phyloP scores from a whole-genome alignment of 305 asterid species.

The Plantago lanceolata region DNA sequence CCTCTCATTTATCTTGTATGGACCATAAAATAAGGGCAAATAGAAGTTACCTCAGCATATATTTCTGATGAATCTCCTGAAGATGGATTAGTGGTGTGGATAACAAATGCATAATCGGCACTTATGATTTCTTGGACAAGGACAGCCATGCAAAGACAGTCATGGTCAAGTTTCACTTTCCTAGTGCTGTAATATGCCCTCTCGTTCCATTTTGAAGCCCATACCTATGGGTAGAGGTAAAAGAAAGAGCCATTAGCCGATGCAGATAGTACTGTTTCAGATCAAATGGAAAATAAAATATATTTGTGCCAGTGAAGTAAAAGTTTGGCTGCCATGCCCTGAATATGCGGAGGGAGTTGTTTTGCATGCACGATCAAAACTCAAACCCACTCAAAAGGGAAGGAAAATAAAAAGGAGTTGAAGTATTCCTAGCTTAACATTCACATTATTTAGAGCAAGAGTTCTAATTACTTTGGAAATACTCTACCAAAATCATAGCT shows the following conservation, averaged over 20 bases:
- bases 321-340: neutral
- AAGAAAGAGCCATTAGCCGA: conserved; percentile 13
- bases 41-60: conserved; percentile 72
- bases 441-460: too few relatives aligned
- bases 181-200: conserved; percentile 98
- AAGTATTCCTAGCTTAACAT: too few relatives aligned
- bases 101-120: conserved; percentile 99
- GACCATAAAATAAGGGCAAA: conserved; percentile 18
- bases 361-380: neutral
- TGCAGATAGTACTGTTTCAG: conserved; percentile 5
- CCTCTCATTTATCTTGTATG: neutral
- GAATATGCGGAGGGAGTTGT: neutral
- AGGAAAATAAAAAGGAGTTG: neutral
- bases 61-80: conserved; percentile 90
- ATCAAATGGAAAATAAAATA: conserved; percentile 5
- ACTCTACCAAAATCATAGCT: too few relatives aligned
- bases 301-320: neutral
- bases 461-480: too few relatives aligned
- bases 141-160: conserved; percentile 96
- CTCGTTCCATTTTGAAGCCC: conserved; percentile 99
- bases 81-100: conserved; percentile 97
- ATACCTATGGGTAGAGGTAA: conserved; percentile 52
- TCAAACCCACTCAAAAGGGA: neutral
- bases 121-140: conserved; percentile 95
- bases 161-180: conserved; percentile 91